A percentile compares a stretch with the other conserved stretches of the same genome.
These are phyloP conservation scores for Cladorrhinum sp. DNA, from an alignment of 2,329 filamentous ascomycete genomes.

Conservation along the genomic window DNA sequence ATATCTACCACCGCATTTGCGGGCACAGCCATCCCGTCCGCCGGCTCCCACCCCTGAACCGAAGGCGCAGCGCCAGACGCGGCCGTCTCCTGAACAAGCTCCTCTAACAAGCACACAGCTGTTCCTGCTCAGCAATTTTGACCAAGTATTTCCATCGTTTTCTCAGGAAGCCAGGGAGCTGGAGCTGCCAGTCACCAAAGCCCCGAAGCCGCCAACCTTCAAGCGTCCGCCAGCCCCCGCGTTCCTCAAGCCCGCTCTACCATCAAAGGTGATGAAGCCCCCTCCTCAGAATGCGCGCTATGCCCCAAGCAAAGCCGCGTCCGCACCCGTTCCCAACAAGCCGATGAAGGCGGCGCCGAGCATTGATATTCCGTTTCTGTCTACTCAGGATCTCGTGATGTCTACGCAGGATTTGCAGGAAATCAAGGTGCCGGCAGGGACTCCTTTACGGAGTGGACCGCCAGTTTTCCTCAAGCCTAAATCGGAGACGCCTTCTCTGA, in stretches of 20 bases:
- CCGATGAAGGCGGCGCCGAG: neutral
- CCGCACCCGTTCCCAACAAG: neutral
- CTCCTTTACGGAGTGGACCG: neutral
- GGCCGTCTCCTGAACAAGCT: neutral
- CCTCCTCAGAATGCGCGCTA: neutral
- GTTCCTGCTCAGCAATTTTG: slow-evolving; percentile 21
- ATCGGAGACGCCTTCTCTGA: slow-evolving; percentile 16
- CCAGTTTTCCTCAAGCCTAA: slow-evolving; percentile 31
- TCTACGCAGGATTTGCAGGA: slow-evolving; percentile 45
- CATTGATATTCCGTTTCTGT: slow-evolving; percentile 35
- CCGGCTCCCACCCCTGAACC: neutral
- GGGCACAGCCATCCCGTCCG: neutral
- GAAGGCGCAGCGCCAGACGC: neutral
- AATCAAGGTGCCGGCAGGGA: neutral
- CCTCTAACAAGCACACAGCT: slow-evolving; percentile 20
- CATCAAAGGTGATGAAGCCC: neutral
- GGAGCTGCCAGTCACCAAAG: slow-evolving; percentile 32
- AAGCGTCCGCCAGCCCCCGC: slow-evolving; percentile 3
- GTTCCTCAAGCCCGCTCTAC: neutral
- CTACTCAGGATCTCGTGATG: slow-evolving; percentile 45
- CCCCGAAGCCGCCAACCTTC: slow-evolving; percentile 21
- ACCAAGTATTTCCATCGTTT: slow-evolving; percentile 33
- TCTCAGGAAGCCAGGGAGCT: slow-evolving; percentile 53
- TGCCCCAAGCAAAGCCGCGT: neutral
- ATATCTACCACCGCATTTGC: slow-evolving; percentile 9